Evolutionary conservation across 192 early-diverging fungal genomes (phyloP).

Genomic region (Coemansia interrupta): DNA sequence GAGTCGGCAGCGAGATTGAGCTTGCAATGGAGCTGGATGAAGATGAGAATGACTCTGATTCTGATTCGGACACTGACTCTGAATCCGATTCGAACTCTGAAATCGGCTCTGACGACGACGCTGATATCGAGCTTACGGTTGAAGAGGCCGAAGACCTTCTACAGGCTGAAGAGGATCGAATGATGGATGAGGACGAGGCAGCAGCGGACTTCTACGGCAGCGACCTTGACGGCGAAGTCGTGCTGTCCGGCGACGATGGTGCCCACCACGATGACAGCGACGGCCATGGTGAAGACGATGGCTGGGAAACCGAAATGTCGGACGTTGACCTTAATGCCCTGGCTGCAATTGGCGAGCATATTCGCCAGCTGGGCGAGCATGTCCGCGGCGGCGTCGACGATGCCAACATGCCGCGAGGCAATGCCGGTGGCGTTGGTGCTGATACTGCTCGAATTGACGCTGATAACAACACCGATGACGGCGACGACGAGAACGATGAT

Average conservation of each 20-base stretch:
- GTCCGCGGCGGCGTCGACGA: constrained; percentile 1
- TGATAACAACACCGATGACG: constrained; percentile 3
- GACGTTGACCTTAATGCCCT: constrained; percentile 20
- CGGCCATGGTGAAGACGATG: constrained; percentile 21
- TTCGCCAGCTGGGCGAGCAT: background rate
- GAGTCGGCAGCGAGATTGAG: constrained; percentile 54
- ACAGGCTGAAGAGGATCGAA: constrained; percentile 54
- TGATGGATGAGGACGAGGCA: constrained; percentile 57
- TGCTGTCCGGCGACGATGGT: constrained; percentile 53
- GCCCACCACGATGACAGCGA: constrained; percentile 23
- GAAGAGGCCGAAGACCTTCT: constrained; percentile 32
- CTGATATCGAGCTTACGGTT: constrained; percentile 27
- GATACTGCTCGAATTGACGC: background rate
- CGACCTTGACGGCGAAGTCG: constrained; percentile 55
- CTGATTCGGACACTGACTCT: constrained; percentile 51
- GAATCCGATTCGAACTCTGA: constrained; percentile 58
- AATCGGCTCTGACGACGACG: constrained; percentile 30
- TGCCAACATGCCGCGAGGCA: background rate
- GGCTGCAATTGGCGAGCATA: constrained; percentile 15
- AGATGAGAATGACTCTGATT: constrained; percentile 59
- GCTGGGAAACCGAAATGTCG: constrained; percentile 34
- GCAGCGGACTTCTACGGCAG: constrained; percentile 58
- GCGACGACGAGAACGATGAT: constrained; percentile 6
- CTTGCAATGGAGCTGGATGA: constrained; percentile 47
- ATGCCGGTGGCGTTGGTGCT: constrained; percentile 3